Evolutionary conservation across 768 basidiomycete genomes (phyloP).

Genomic region (Russula sp.): DNA sequence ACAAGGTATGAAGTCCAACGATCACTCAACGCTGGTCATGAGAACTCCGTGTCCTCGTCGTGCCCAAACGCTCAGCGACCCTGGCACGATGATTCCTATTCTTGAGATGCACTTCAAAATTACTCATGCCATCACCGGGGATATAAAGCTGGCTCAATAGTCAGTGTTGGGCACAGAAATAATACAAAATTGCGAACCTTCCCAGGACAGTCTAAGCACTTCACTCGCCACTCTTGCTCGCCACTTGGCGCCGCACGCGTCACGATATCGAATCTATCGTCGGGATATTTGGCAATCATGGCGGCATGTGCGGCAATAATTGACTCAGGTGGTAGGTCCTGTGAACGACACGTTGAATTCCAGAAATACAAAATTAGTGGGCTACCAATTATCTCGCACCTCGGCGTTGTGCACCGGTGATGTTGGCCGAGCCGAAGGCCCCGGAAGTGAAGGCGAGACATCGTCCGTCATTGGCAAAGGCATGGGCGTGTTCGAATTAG

Average conservation of each 20-base stretch:
- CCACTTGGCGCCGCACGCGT: conserved; percentile 47
- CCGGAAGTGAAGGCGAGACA: conserved; percentile 10
- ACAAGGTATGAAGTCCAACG: conserved; percentile 9
- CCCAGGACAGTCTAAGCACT: conserved; percentile 88
- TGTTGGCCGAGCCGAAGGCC: conserved; percentile 15
- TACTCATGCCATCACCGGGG: conserved; percentile 38
- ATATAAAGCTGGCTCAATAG: conserved; percentile 14
- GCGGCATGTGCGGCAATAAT: conserved; percentile 56
- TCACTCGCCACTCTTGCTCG: conserved; percentile 84
- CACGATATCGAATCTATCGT: conserved; percentile 79
- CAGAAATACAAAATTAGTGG: not conserved
- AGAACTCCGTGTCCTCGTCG: conserved; percentile 16
- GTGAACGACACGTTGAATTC: not conserved
- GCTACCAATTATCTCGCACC: conserved; percentile 1
- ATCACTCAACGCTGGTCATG: conserved; percentile 19
- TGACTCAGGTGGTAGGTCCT: conserved; percentile 56
- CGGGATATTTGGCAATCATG: conserved; percentile 67
- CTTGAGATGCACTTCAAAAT: conserved; percentile 91
- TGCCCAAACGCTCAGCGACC: conserved; percentile 52
- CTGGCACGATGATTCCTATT: conserved; percentile 74
- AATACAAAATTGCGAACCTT: conserved; percentile 50
- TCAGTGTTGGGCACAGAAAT: conserved; percentile 4
- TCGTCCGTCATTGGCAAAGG: conserved; percentile 21
- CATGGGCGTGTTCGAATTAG: conserved; percentile 27
- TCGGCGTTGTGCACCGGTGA: conserved; percentile 15